These are phyloP conservation scores for Salix koriyanagi DNA, from an alignment of 345 rosid genomes.

Conservation along the genomic window DNA sequence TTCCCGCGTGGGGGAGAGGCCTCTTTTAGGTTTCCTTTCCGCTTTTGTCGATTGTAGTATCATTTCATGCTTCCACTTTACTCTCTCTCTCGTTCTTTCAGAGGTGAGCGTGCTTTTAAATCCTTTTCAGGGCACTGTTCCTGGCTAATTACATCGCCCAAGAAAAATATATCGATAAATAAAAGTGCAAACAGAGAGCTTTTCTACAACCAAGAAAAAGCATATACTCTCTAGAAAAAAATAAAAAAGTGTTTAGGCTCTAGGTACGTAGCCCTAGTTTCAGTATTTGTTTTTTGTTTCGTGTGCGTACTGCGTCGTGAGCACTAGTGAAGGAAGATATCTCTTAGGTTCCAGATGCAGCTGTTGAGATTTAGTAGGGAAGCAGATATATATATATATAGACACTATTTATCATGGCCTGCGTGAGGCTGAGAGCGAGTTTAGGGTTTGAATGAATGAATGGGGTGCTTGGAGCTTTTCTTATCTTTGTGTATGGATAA, in stretches of 20 bases:
- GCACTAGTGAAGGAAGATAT: not conserved
- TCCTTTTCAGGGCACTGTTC: slow-evolving; percentile 21
- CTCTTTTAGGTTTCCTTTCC: slow-evolving; percentile 6
- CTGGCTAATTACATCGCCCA: not conserved
- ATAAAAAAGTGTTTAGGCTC: not conserved
- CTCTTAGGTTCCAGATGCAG: not conserved
- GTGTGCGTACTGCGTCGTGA: not conserved
- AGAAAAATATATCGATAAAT: not conserved
- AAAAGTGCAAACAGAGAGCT: not conserved
- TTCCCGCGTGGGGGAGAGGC: slow-evolving; percentile 4
- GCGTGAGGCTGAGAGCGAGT: not conserved
- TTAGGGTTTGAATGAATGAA: not conserved
- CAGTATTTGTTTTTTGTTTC: not conserved
- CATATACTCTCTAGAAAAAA: not conserved
- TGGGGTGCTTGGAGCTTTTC: not conserved
- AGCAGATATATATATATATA: not conserved
- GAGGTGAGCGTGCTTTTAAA: slow-evolving; percentile 17
- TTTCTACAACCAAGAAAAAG: not conserved
- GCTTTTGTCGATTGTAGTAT: slow-evolving; percentile 17
- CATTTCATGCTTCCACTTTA: slow-evolving; percentile 12
- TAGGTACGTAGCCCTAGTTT: not conserved
- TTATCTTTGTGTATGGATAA: not conserved
- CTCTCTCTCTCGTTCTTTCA: not conserved
- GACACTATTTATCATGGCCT: slow-evolving; percentile 3
- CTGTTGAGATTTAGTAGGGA: not conserved